These are phyloP conservation scores for Sporobolomyces roseus DNA, from an alignment of 768 basidiomycete species.

Conservation along the genomic window DNA sequence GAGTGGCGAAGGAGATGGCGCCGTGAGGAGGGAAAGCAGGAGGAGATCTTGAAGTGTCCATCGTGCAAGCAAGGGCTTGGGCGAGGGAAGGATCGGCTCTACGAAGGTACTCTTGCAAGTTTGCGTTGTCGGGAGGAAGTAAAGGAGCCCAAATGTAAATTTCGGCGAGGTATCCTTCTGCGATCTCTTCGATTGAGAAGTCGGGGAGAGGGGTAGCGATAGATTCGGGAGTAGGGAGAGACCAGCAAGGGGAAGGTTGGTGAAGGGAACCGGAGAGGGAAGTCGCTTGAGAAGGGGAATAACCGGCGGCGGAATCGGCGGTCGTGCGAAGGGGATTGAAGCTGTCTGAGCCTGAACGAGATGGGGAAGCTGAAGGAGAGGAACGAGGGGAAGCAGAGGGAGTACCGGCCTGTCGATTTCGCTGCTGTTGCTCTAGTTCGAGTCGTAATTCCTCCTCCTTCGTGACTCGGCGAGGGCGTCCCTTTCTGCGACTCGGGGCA, in stretches of 20 bases:
- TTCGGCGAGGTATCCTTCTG: background rate
- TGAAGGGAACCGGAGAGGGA: constrained; percentile 2
- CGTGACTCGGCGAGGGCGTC: background rate
- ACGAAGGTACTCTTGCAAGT: constrained; percentile 4
- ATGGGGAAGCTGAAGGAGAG: background rate
- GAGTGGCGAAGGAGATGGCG: background rate
- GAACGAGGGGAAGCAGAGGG: background rate
- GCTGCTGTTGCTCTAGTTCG: background rate
- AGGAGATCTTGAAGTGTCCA: constrained; percentile 4
- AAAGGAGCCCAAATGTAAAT: constrained; percentile 16
- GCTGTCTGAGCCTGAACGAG: background rate
- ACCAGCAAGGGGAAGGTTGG: background rate
- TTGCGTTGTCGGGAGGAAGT: background rate
- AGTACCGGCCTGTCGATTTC: background rate
- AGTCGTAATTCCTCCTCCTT: background rate
- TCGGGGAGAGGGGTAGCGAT: background rate
- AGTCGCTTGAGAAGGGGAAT: constrained; percentile 2
- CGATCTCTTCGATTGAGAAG: constrained; percentile 1
- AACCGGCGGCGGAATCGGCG: background rate
- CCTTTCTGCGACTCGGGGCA: background rate
- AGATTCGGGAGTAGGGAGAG: background rate
- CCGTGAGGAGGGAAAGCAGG: background rate
- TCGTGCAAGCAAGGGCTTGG: constrained; percentile 8
- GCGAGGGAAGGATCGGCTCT: background rate
- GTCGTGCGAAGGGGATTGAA: background rate